Conservation (phyloP, 306 rosid species). For the Luffa acutangula region DNA sequence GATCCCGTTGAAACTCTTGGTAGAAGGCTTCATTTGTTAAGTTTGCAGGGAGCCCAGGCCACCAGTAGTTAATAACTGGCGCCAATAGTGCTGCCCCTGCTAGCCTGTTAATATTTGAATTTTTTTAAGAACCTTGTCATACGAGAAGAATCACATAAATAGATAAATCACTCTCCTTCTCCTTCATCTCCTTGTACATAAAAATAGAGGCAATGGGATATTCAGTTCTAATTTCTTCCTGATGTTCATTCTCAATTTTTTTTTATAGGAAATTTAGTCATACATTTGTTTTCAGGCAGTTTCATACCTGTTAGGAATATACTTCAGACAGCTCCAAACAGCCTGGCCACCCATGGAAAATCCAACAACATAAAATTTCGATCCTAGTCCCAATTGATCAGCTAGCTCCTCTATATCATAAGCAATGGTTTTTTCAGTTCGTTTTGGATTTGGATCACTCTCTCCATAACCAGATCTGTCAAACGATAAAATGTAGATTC, state of each 20-base stretch:
- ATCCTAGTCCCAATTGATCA: slow-evolving; percentile 59
- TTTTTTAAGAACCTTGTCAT: background rate
- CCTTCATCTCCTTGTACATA: background rate
- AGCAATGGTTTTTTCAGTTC: slow-evolving; percentile 58
- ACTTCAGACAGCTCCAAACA: slow-evolving; percentile 67
- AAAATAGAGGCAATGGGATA: background rate
- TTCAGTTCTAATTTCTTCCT: background rate
- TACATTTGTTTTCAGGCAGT: background rate
- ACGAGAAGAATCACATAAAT: background rate
- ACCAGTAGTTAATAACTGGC: slow-evolving; percentile 75
- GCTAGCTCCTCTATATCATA: slow-evolving; percentile 83
- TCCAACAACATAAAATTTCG: slow-evolving; percentile 67
- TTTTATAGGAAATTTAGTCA: background rate
- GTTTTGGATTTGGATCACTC: slow-evolving; percentile 84
- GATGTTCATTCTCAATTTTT: background rate
- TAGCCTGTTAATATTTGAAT: slow-evolving; percentile 33
- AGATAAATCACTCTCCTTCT: background rate
- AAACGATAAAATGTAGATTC: slow-evolving; percentile 54
- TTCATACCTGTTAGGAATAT: slow-evolving; percentile 75
- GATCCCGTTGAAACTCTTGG: slow-evolving; percentile 34
- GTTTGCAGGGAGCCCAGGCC: slow-evolving; percentile 68
- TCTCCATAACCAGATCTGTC: slow-evolving; percentile 97
- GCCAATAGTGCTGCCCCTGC: slow-evolving; percentile 66
- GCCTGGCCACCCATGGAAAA: slow-evolving; percentile 77
- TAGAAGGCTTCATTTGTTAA: slow-evolving; percentile 40